Evolutionary conservation across 345 rosid genomes (phyloP), one percentile per base, ranked within the genome.

Genomic region (Gynandropsis gynandra): DNA sequence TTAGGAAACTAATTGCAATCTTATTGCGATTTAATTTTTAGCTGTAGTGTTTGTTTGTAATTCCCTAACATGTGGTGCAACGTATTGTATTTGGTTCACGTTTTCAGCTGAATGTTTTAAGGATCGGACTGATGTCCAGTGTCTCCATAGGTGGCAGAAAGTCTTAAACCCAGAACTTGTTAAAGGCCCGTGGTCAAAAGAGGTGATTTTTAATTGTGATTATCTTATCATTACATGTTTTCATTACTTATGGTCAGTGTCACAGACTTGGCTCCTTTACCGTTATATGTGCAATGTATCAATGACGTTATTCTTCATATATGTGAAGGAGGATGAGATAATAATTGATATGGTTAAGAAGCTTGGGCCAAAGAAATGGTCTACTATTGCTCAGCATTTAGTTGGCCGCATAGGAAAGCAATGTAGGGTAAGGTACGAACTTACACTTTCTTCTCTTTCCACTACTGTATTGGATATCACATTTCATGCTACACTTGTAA

Each of bases 141-240:
- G 99, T 76, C 81, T 93, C 39, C 99, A 93, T 75, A 80, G 99
- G 71, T 93, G 99, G 99, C 99, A 93, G 80, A 93, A 93, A 68
- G 99, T 93, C 72, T 75, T 93, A 73, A 83, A 93, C 66, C 99
- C 99, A 16, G 97, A 93, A 60, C 90, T 93, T 43, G 86, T 88
- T 34, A 93, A 93, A 83, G 99, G 99, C 34, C 99, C 99, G 16
- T 93, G 99, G 99, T 93, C 99, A 20, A 93, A 83, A 68, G 97
- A 92, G 94, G 98, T 92, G 66, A 79, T 47, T 67, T 36, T 29
- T 49, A 4, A 19, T 6, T 68, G 36, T 47, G 32, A 49, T 58
- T n/a, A 58, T 29, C 41, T 58, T 24, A 19, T 20, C 45, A 45
- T 35, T 20, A 7, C 42, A 47, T 38, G 44, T 44, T 52, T 44